phyloP scores from a whole-genome alignment of 1,139 yeast genomes.

The Pichia sp. region DNA sequence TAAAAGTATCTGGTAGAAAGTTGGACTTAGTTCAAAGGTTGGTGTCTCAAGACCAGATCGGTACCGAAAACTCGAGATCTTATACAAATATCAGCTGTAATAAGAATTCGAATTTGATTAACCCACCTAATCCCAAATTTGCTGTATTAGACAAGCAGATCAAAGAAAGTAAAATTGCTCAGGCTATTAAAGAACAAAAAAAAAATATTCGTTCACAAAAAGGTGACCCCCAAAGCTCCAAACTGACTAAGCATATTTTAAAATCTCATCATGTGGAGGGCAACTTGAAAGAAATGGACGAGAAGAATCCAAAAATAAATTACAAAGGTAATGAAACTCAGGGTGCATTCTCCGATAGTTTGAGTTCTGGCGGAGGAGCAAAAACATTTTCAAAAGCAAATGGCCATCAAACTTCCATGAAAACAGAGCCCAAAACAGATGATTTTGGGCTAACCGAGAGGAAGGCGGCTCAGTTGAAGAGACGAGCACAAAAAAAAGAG shows the following conservation, averaged over 20 bases:
- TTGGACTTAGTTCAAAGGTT: conserved; percentile 50
- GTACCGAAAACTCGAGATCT: conserved; percentile 13
- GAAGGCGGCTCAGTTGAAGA: not conserved
- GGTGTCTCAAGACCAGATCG: conserved; percentile 21
- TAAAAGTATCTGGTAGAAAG: conserved; percentile 54
- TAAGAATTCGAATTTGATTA: not conserved
- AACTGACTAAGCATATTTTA: too few species aligned
- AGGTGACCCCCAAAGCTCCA: not conserved
- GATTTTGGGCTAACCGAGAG: not conserved
- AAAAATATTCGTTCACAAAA: not conserved
- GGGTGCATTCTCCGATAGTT: too few species aligned
- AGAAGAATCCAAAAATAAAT: too few species aligned
- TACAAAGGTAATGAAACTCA: too few species aligned
- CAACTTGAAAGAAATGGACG: too few species aligned
- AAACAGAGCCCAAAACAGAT: not conserved
- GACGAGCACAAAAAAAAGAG: conserved; percentile 7
- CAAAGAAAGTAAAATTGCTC: conserved; percentile 8
- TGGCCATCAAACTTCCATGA: too few species aligned
- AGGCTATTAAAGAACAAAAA: not conserved
- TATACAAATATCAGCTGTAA: conserved; percentile 3
- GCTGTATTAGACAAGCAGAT: conserved; percentile 1
- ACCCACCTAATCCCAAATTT: conserved; percentile 8
- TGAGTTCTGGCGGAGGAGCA: too few species aligned
- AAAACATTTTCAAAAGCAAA: too few species aligned
- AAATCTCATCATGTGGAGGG: too few species aligned